Evolutionary conservation across 345 rosid species (phyloP), one percentile per base, ranked within the genome.

Genomic region (Aethionema arabicum): DNA sequence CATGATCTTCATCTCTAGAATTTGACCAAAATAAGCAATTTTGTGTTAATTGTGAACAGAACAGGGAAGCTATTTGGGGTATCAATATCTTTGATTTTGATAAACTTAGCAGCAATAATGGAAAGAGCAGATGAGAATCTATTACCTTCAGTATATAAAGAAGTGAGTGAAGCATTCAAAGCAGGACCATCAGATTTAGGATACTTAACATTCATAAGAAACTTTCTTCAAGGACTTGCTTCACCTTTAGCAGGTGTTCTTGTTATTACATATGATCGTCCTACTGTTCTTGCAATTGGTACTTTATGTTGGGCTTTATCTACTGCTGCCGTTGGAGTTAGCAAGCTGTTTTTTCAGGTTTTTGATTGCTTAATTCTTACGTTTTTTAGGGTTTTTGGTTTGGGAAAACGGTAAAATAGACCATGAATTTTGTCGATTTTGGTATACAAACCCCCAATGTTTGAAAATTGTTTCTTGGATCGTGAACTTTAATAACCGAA

Each of bases 61-160:
- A 74, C 82, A 59, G 83, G 78, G 70, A 93, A 68, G 81, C 47
- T 93, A 39, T 84, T 81, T 21, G 99, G 99, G 36, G 57, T 93
- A 74, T 87, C 99, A 56, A 70, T 90, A 14, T 93, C 99, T 51
- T 72, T 93, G 64, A 62, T 93, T 41, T 85, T 90, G 1, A 93
- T 93, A 74, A 90, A 93, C 78, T 59, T 93, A 81, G 97, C 95
- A 53, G 87, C 97, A 35, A 82, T 90, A 33, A 93, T 93, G 99
- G 99, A 93, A 60, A 77, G 91, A 6, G 97, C 99, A 21, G 99
- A 93, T 32, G 99, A 93, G 76, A 93, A 90, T 72, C 90, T 90
- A 30, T 82, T 93, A 29, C 99, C 97, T 3, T 69, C 99, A 11
- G 97, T 93, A 44, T 90, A 93, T 68, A 93, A 87, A 84, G 99